phyloP scores from a whole-genome alignment of 495 filamentous ascomycete genomes.

The Neurospora sp. region DNA sequence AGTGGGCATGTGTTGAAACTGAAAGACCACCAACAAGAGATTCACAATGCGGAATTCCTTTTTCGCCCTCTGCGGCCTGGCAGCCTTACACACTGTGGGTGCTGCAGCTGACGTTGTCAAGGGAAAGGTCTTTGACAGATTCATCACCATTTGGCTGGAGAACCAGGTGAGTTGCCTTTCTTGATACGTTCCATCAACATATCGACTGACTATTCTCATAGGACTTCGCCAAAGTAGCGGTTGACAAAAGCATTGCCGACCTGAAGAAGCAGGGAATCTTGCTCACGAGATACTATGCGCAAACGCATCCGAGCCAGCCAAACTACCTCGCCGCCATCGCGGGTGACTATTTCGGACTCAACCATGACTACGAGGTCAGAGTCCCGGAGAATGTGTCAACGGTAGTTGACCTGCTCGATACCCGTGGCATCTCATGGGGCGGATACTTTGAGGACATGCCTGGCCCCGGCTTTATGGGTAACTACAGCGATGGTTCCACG shows the following conservation, averaged over 20 bases:
- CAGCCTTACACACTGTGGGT: neutral
- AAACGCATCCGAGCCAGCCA: slow-evolving; percentile 45
- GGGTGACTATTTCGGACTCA: slow-evolving; percentile 60
- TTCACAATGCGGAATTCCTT: neutral
- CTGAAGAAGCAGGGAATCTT: slow-evolving; percentile 52
- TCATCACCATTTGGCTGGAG: slow-evolving; percentile 64
- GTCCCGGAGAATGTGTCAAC: slow-evolving; percentile 59
- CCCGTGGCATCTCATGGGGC: slow-evolving; percentile 50
- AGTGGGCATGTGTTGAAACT: neutral
- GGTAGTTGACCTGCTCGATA: slow-evolving; percentile 56
- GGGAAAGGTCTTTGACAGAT: slow-evolving; percentile 54
- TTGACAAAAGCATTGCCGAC: slow-evolving; percentile 41
- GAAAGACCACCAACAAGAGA: neutral
- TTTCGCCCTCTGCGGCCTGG: neutral
- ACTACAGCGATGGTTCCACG: slow-evolving; percentile 37
- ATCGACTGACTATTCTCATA: slow-evolving; percentile 14
- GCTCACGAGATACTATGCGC: slow-evolving; percentile 50
- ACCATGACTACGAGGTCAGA: slow-evolving; percentile 50
- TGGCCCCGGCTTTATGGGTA: slow-evolving; percentile 56
- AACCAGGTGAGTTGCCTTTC: slow-evolving; percentile 35
- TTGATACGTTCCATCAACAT: neutral
- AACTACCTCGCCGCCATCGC: slow-evolving; percentile 43
- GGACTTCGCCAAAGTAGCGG: slow-evolving; percentile 44
- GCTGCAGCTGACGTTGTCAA: slow-evolving; percentile 23
- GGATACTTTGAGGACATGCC: slow-evolving; percentile 60